Conservation (phyloP, 2,329 filamentous ascomycete genomes). For the Trichophyton verrucosum region DNA sequence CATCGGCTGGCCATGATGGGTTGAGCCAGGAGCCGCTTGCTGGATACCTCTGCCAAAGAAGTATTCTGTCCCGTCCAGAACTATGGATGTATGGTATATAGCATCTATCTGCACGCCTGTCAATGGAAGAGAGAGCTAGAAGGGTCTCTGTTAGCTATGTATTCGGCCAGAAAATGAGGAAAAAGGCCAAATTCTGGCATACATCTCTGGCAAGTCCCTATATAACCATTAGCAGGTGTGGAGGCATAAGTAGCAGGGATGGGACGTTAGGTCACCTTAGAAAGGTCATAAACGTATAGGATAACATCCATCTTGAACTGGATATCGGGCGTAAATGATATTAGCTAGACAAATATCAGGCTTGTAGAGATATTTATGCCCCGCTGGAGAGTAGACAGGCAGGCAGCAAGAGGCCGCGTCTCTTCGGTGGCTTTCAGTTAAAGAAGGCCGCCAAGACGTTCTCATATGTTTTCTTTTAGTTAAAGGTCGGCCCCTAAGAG, state of each 20-base stretch:
- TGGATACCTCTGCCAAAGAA: slow-evolving; percentile 83
- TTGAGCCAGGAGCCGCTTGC: slow-evolving; percentile 64
- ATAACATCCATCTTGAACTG: slow-evolving; percentile 54
- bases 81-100: slow-evolving; percentile 86
- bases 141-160: neutral
- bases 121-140: slow-evolving; percentile 44
- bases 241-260: neutral
- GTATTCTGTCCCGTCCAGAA: slow-evolving; percentile 75
- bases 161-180: neutral
- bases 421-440: neutral
- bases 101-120: slow-evolving; percentile 69
- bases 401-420: neutral
- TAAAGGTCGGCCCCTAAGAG: neutral
- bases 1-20: slow-evolving; percentile 76
- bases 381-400: neutral
- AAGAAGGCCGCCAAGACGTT: neutral
- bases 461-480: neutral
- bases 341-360: no score
- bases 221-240: neutral
- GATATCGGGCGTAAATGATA: no score
- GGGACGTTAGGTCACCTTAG: slow-evolving; percentile 30
- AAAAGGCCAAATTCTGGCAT: slow-evolving; percentile 16
- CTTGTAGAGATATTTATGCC: neutral
- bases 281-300: slow-evolving; percentile 68
- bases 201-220: slow-evolving; percentile 45